phyloP scores from a whole-genome alignment of 257 asterid genomes.

The Anisodus acutangulus region DNA sequence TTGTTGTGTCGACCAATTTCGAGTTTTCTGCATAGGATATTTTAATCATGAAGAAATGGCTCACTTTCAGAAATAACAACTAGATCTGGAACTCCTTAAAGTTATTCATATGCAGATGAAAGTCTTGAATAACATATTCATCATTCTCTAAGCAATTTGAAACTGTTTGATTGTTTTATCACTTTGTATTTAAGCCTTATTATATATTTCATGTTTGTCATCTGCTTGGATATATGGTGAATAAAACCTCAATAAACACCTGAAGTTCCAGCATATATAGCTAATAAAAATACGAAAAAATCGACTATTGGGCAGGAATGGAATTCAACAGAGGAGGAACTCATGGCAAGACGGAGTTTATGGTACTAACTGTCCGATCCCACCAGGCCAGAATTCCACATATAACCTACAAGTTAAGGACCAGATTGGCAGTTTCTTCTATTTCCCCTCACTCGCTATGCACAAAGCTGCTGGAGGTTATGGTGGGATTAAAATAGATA shows the following conservation, averaged over 20 bases:
- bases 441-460: slow-evolving; percentile 53
- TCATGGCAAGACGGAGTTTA: slow-evolving; percentile 60
- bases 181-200: neutral
- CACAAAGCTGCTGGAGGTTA: slow-evolving; percentile 63
- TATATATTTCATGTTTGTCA: neutral
- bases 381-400: slow-evolving; percentile 55
- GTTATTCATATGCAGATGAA: neutral
- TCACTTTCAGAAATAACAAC: neutral
- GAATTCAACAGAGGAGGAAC: slow-evolving; percentile 52
- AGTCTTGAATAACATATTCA: too few relatives aligned
- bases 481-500: slow-evolving; percentile 48
- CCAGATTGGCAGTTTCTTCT: slow-evolving; percentile 60
- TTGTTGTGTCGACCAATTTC: neutral
- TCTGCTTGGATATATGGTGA: neutral
- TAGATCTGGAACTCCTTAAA: neutral
- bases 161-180: neutral
- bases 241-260: neutral
- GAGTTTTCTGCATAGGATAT: neutral
- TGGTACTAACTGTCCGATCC: slow-evolving; percentile 59
- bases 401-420: slow-evolving; percentile 53
- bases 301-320: slow-evolving; percentile 41
- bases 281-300: neutral
- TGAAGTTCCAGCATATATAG: neutral
- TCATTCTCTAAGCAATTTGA: neutral
- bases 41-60: neutral